These are phyloP conservation scores for Boletellus ananas DNA, from an alignment of 768 basidiomycete genomes.

Conservation along the genomic window DNA sequence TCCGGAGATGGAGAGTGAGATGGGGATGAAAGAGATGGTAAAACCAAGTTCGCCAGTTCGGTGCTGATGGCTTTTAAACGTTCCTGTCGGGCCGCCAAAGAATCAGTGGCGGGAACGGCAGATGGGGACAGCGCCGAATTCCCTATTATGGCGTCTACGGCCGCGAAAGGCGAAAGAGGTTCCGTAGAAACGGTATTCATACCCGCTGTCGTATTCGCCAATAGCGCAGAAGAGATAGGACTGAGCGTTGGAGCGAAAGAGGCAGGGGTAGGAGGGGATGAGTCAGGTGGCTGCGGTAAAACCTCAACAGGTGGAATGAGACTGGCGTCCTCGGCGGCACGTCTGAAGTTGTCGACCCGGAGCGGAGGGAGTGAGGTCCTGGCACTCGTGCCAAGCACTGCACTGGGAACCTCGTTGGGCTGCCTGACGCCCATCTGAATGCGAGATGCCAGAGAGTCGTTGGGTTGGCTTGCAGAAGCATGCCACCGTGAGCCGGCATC, in stretches of 20 bases:
- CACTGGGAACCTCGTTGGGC: neutral
- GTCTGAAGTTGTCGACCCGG: neutral
- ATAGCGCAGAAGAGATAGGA: neutral
- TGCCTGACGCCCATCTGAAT: slow-evolving; percentile 16
- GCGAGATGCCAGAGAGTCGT: slow-evolving; percentile 21
- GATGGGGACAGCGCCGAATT: slow-evolving; percentile 1
- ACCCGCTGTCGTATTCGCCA: neutral
- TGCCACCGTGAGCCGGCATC: neutral
- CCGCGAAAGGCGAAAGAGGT: neutral
- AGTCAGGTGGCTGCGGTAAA: slow-evolving; percentile 16
- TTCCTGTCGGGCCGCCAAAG: slow-evolving; percentile 7
- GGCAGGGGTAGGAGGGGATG: slow-evolving; percentile 13
- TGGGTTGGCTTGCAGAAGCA: slow-evolving; percentile 6
- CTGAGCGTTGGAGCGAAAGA: slow-evolving; percentile 4
- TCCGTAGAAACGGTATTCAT: neutral
- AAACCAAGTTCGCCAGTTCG: slow-evolving; percentile 10
- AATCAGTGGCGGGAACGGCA: neutral
- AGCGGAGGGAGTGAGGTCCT: neutral
- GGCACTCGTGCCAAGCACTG: neutral
- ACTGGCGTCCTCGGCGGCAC: neutral
- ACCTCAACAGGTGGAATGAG: slow-evolving; percentile 33
- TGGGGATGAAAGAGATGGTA: neutral
- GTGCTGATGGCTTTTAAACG: slow-evolving; percentile 14
- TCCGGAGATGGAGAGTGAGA: slow-evolving; percentile 11
- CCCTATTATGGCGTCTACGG: neutral